Percentiles rank a stretch among this genome's conserved stretches.
Evolutionary conservation across 306 rosid genomes (phyloP).

Genomic region (Casuarina glauca): DNA sequence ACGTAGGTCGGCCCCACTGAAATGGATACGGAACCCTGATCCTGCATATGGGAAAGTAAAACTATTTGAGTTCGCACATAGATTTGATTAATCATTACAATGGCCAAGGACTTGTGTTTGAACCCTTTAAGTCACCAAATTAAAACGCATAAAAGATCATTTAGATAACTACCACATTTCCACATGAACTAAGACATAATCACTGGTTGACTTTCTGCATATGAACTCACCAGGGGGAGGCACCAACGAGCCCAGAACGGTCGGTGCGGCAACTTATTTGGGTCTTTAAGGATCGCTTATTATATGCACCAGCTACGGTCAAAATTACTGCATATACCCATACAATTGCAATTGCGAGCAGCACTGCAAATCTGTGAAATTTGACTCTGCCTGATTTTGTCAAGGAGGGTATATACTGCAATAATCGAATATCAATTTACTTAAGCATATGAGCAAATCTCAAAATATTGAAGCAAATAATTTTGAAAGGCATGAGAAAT

Average conservation of each 20-base stretch:
- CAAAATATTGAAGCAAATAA: constrained; percentile 6
- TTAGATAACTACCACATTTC: neutral
- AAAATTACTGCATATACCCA: constrained; percentile 85
- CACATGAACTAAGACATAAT: neutral
- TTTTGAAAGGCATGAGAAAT: neutral
- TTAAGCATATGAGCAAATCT: constrained; percentile 30
- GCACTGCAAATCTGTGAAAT: constrained; percentile 56
- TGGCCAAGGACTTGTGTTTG: neutral
- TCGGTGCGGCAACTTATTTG: constrained; percentile 91
- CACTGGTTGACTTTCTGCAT: neutral
- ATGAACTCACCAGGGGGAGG: constrained; percentile 74
- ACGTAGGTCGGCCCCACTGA: constrained; percentile 84
- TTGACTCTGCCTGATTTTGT: constrained; percentile 41
- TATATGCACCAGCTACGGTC: constrained; percentile 83
- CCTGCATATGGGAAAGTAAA: constrained; percentile 48
- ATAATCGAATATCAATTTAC: constrained; percentile 4
- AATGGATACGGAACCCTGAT: constrained; percentile 87
- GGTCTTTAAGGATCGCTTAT: constrained; percentile 56
- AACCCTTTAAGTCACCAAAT: neutral
- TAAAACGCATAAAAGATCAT: neutral
- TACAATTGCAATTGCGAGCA: constrained; percentile 56
- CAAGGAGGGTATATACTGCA: constrained; percentile 71
- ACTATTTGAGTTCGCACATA: neutral
- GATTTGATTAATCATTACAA: constrained; percentile 8
- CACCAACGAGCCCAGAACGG: constrained; percentile 79